Conservation (phyloP, 2,329 filamentous ascomycete species). For the Penicillium occitanis region DNA sequence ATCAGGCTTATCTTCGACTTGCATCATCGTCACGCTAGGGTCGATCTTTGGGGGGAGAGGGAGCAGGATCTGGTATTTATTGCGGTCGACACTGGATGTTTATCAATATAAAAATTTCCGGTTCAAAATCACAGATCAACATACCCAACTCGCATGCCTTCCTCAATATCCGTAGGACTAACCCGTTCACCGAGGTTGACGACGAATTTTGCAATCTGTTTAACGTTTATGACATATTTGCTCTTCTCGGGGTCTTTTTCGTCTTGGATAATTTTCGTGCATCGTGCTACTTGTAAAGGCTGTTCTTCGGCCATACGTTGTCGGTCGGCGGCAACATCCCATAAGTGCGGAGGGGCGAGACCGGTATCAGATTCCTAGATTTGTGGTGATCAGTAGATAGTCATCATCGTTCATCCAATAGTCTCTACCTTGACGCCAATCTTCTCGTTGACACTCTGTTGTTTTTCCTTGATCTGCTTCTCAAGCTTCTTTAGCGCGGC, state of each 20-base stretch:
- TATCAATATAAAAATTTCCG: conserved; percentile 4
- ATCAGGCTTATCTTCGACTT: conserved; percentile 98
- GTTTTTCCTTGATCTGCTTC: conserved; percentile 99
- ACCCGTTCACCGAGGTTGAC: conserved; percentile 96
- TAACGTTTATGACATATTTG: conserved; percentile 99
- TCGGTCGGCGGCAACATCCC: conserved; percentile 96
- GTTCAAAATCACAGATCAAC: conserved; percentile 27
- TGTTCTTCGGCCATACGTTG: conserved; percentile 99
- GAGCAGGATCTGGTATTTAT: conserved; percentile 98
- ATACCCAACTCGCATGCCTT: conserved; percentile 93
- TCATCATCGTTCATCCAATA: conserved; percentile 24
- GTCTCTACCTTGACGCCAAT: conserved; percentile 62
- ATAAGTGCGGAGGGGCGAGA: conserved; percentile 95
- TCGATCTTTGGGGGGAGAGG: conserved; percentile 98
- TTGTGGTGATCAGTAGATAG: conserved; percentile 46
- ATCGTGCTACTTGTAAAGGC: conserved; percentile 92
- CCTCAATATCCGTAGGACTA: conserved; percentile 97
- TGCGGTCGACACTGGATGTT: conserved; percentile 74
- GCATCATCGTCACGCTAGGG: conserved; percentile 99
- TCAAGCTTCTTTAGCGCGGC: conserved; percentile 94
- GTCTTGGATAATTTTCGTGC: conserved; percentile 98
- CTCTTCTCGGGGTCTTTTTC: conserved; percentile 95
- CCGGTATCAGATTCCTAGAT: conserved; percentile 93
- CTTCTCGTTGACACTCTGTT: conserved; percentile 97
- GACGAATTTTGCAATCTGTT: conserved; percentile 99